Evolutionary conservation across 2,329 filamentous ascomycete genomes (phyloP), one percentile per base, ranked within the genome.

Genomic region (Chaetomium globosum): DNA sequence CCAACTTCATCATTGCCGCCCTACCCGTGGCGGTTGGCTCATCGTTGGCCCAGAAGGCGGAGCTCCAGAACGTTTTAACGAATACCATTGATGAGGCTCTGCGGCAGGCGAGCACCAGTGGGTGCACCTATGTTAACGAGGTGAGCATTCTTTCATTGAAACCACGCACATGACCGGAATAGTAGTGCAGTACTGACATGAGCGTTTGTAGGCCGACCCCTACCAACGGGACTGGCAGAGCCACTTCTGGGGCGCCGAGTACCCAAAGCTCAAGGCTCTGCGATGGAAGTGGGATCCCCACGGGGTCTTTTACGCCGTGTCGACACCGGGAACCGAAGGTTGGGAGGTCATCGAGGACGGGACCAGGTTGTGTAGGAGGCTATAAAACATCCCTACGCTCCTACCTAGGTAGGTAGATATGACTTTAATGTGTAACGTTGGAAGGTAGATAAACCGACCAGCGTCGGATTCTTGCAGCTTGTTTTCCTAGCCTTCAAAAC

Each of bases 81-180:
- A 74, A 78, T 52, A 73, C 76, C 16, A 74, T 75, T 64, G 76
- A 77, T 53, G 75, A 69, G 28, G 75, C 74, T 1, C 73, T 82
- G 55, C 73, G 75, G 33, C 68, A 75, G 16, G 79, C 71, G 30
- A 79, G 72, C 62, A 76, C 71, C 51, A 74, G 74, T 48, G 77
- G 77, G 0, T 76, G 78, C 36, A 77, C 78, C 6, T 83, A 83
- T 68, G 72, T 81, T 58, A 83, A 81, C 68, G 81, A 82, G 73
- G 74, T 75, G 2, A 59, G 65, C 26, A 21, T 4, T 26, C 13
- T 52, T 13, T 13, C 28, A 43, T 13, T n/a, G 6, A 26, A 21
- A 23, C 2, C 9, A 13, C 9, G 9, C 33, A 36, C 33, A 2
- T 12, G 9, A 1, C 33, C 33, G 33, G 33, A 36, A 36, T 4